Evolutionary conservation across 805 yeast species (phyloP).

Genomic region (Kodamaea kakaduensis): DNA sequence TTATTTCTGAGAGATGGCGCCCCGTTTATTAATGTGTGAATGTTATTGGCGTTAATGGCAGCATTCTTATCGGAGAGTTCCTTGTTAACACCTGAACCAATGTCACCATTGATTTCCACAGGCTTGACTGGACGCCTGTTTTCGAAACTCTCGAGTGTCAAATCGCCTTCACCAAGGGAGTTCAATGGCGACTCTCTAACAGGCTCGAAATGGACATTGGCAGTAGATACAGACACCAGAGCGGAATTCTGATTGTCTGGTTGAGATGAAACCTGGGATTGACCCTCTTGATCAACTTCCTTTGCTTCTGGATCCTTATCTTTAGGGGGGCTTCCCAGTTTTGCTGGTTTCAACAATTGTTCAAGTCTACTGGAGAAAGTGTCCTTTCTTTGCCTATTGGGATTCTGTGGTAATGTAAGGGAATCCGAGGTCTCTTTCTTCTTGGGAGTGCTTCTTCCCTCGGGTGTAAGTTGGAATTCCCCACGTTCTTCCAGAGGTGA

Average conservation of each 20-base stretch:
- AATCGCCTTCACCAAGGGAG: constrained; percentile 48
- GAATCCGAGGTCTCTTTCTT: not conserved
- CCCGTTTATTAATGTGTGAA: constrained; percentile 6
- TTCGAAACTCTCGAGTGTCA: constrained; percentile 32
- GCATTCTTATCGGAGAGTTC: constrained; percentile 5
- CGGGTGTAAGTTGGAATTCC: too few species aligned
- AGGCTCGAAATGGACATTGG: constrained; percentile 44
- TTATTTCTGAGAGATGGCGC: constrained; percentile 5
- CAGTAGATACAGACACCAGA: constrained; percentile 15
- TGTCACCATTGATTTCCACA: constrained; percentile 6
- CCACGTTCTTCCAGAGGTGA: not conserved
- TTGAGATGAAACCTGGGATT: too few species aligned
- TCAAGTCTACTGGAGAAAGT: constrained; percentile 24
- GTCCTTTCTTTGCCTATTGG: constrained; percentile 3
- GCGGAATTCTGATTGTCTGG: too few species aligned
- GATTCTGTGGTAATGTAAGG: constrained; percentile 9
- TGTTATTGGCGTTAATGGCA: constrained; percentile 8
- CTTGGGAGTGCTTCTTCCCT: not conserved
- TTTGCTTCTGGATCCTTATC: too few species aligned
- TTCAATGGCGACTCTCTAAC: constrained; percentile 44
- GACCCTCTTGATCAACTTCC: too few species aligned
- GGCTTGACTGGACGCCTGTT: constrained; percentile 7
- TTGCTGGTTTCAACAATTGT: constrained; percentile 16
- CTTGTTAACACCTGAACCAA: constrained; percentile 6
- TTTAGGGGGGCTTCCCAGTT: too few species aligned